Evolutionary conservation across 75 land plant species (phyloP), one percentile per base, ranked within the genome.

Genomic region (Sequoiadendron giganteum): DNA sequence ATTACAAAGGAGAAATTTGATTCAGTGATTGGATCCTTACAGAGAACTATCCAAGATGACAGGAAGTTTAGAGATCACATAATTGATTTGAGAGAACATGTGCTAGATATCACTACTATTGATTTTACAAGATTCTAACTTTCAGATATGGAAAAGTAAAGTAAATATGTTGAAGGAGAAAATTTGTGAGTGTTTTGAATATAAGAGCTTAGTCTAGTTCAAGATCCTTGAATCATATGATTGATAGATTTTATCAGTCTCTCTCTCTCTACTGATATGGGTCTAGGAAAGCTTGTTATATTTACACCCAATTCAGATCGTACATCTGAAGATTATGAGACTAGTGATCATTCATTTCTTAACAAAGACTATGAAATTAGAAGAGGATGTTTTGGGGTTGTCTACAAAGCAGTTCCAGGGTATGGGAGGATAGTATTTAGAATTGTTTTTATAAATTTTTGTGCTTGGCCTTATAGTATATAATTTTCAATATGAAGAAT

Each of bases 301-400:
- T 96, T 97, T 87, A 77, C 89, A 73, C 83, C 80, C 21, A 56
- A 80, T 36, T 76, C 84, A 13, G 90, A 89, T 56, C 73, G 85
- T 30, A 73, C 65, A 40, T 89, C 95, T 58, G 96, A 96, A 5
- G 99, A 98, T 43, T 91, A 93, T 85, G 91, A 95, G 21, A 92
- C 94, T 79, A 89, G 90, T 85, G 89, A 92, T 84, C 97, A 97
- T 65, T 93, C 96, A 14, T 88, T 98, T 14, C 95, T 98, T 28
- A 98, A 95, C 93, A 98, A 98, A 88, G 95, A 97, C 54, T 90
- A 94, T 86, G 97, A 98, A 85, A 88, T 98, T 65, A 99, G 99
- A 3, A 92, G 97, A 65, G 99, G 99, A 76, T 99, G 99, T 13
- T 97, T 98, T 90, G 99, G 99, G 7, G 88, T 95, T 40, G 99